Percentiles rank a stretch among this genome's conserved stretches.
phyloP scores from a whole-genome alignment of 805 yeast genomes.

The Starmerella asiatica region DNA sequence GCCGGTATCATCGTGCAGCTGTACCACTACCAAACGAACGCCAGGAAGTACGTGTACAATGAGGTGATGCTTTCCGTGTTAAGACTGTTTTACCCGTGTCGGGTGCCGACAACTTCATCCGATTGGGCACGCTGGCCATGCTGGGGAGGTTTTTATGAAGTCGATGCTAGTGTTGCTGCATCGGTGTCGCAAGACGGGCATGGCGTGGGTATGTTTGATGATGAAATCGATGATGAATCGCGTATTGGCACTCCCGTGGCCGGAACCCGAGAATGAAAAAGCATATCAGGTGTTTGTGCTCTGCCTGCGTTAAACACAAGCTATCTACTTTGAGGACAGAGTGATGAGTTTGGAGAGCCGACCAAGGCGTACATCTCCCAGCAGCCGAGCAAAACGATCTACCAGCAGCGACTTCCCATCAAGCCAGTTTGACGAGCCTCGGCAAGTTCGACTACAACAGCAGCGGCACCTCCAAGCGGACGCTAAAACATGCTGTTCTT shows the following conservation, averaged over 20 bases:
- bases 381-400: too few relatives aligned
- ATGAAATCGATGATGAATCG: constrained; percentile 11
- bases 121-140: constrained; percentile 21
- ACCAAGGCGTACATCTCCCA: too few relatives aligned
- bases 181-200: constrained; percentile 11
- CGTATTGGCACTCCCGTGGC: constrained; percentile 16
- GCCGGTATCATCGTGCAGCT: constrained; percentile 81
- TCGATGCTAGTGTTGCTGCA: constrained; percentile 7
- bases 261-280: too few relatives aligned
- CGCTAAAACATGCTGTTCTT: too few relatives aligned
- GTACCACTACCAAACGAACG: constrained; percentile 55
- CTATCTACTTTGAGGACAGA: too few relatives aligned
- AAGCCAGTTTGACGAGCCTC: too few relatives aligned
- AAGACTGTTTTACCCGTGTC: constrained; percentile 75
- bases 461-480: too few relatives aligned
- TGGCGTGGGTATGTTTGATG: constrained; percentile 7
- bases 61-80: constrained; percentile 88
- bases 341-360: too few relatives aligned
- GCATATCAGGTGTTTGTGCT: too few relatives aligned
- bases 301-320: too few relatives aligned
- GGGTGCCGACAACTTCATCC: constrained; percentile 31
- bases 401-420: too few relatives aligned
- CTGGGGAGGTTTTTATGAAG: constrained; percentile 23
- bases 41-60: constrained; percentile 73
- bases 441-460: too few relatives aligned